Percentiles rank a stretch among this genome's conserved stretches.
These are phyloP conservation scores for Umbelopsis sp. DNA, from an alignment of 192 early-diverging fungal species.

Conservation along the genomic window DNA sequence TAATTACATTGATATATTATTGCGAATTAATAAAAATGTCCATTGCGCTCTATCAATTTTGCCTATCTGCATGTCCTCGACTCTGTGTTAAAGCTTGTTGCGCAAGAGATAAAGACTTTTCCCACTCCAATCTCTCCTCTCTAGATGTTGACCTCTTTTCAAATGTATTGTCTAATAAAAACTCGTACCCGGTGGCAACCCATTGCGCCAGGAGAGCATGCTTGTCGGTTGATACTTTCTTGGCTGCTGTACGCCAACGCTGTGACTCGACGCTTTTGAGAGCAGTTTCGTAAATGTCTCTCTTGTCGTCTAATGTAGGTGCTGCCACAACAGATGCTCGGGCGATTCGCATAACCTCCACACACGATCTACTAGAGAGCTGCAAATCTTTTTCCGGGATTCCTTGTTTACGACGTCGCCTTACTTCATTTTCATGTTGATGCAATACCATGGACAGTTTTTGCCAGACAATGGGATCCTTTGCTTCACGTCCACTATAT, in stretches of 20 bases:
- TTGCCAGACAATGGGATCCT: constrained; percentile 2
- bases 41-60: background rate
- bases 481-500: background rate
- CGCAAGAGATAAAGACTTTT: background rate
- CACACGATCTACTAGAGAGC: background rate
- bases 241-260: background rate
- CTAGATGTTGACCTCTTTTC: background rate
- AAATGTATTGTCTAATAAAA: background rate
- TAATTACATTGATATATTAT: too few relatives aligned
- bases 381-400: background rate
- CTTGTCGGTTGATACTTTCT: background rate
- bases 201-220: background rate
- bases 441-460: background rate
- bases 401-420: background rate
- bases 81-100: background rate
- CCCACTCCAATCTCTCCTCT: background rate
- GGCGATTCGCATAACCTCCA: background rate
- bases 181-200: background rate
- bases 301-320: background rate
- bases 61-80: background rate
- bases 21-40: too few relatives aligned
- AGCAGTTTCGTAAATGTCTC: background rate
- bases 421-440: background rate
- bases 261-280: background rate
- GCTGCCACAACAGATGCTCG: background rate